Percentiles rank a stretch among this genome's conserved stretches.
Evolutionary conservation across 352 stramenopile genomes (phyloP).

Genomic region (Elongisporangium prolatum): DNA sequence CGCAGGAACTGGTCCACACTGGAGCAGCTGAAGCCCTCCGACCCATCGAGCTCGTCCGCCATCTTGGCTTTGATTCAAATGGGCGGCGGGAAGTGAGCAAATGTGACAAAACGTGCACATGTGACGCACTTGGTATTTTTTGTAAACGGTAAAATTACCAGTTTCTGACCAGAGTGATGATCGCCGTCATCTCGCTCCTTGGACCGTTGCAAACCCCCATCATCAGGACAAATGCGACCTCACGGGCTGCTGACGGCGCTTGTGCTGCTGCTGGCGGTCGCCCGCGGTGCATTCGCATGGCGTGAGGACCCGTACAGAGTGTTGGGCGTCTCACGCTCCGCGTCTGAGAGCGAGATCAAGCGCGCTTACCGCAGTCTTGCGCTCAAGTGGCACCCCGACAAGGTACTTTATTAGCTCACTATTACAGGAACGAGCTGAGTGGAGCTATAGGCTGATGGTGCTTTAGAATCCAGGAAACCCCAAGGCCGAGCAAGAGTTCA

Average conservation of each 20-base stretch:
- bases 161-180: neutral
- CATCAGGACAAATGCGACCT: neutral
- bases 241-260: slow-evolving; percentile 12
- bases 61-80: slow-evolving; percentile 14
- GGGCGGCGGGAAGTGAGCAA: neutral
- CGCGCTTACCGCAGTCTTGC: slow-evolving; percentile 80
- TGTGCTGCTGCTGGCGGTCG: slow-evolving; percentile 8
- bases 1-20: slow-evolving; percentile 79
- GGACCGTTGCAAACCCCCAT: neutral
- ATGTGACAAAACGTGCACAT: neutral
- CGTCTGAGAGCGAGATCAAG: slow-evolving; percentile 76
- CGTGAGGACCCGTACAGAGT: slow-evolving; percentile 74
- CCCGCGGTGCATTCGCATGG: slow-evolving; percentile 3
- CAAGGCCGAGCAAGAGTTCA: slow-evolving; percentile 66
- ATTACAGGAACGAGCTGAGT: too few species aligned
- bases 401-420: slow-evolving; percentile 42
- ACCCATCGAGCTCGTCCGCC: slow-evolving; percentile 21
- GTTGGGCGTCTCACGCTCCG: slow-evolving; percentile 51
- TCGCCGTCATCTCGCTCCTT: neutral
- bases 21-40: slow-evolving; percentile 43
- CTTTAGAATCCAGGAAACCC: slow-evolving; percentile 67
- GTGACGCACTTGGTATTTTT: neutral
- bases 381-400: slow-evolving; percentile 90
- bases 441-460: too few species aligned
- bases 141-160: neutral